A percentile compares a stretch with the other conserved stretches of the same genome.
phyloP scores from a whole-genome alignment of 371 early-diverging fungal genomes.

The Mortierella sp. region DNA sequence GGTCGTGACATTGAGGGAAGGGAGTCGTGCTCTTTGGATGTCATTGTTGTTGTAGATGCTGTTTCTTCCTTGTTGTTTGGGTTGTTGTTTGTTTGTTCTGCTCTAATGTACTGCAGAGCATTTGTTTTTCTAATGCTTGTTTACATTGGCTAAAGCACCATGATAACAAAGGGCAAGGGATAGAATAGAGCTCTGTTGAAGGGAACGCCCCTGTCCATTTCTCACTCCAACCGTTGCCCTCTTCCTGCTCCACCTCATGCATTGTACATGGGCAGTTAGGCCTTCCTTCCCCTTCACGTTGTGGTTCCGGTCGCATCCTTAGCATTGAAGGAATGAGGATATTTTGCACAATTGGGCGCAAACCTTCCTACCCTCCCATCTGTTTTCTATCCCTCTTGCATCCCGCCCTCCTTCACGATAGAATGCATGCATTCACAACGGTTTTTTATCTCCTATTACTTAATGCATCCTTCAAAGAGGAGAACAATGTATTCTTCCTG shows the following conservation, averaged over 20 bases:
- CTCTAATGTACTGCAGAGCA: not conserved
- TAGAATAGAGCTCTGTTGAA: not conserved
- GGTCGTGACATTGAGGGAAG: not conserved
- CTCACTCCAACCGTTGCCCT: not conserved
- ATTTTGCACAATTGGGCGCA: not conserved
- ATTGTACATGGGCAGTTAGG: too few relatives aligned
- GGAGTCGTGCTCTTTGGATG: not conserved
- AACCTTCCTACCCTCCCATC: not conserved
- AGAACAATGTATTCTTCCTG: not conserved
- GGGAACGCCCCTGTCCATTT: not conserved
- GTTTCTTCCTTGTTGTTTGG: too few relatives aligned
- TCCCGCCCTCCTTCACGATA: not conserved
- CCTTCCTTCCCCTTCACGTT: not conserved
- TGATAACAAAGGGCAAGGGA: not conserved
- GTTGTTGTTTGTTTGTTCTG: not conserved
- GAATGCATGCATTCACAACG: not conserved
- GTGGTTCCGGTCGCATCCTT: not conserved
- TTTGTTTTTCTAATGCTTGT: not conserved
- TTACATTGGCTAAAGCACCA: not conserved
- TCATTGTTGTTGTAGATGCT: not conserved
- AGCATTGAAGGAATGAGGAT: not conserved
- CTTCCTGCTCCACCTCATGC: constrained; percentile 1
- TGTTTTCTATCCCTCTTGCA: not conserved
- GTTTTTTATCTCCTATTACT: not conserved
- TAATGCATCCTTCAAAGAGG: not conserved